Conservation (phyloP, 2,329 filamentous ascomycete species). For the Penicillium digitatum region DNA sequence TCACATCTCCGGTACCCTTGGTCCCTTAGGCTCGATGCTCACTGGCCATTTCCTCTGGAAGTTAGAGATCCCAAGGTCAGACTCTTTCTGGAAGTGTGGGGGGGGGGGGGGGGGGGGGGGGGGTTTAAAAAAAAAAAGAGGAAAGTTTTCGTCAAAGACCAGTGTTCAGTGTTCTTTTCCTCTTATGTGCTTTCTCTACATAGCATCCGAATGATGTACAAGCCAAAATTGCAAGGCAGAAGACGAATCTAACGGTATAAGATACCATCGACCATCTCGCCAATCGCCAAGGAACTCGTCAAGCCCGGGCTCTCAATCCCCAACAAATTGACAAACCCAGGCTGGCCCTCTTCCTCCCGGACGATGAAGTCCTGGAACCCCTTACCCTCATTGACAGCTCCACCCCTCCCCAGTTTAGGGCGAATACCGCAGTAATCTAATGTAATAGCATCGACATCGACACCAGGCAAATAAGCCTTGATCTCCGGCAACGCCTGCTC, state of each 20-base stretch:
- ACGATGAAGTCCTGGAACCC: constrained; percentile 85
- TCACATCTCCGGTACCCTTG: background rate
- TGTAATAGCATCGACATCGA: constrained; percentile 63
- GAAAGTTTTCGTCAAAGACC: background rate
- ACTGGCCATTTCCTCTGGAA: background rate
- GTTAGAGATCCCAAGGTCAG: background rate
- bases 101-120: too few species aligned
- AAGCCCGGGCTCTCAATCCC: constrained; percentile 92
- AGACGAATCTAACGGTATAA: constrained; percentile 41
- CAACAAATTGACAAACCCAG: constrained; percentile 82
- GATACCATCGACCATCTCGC: constrained; percentile 63
- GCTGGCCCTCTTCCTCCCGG: constrained; percentile 67
- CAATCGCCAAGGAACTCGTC: constrained; percentile 83
- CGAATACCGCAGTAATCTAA: constrained; percentile 90
- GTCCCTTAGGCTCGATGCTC: background rate
- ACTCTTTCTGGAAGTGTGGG: background rate
- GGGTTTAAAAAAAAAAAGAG: background rate
- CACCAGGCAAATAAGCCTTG: constrained; percentile 67
- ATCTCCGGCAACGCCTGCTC: constrained; percentile 70
- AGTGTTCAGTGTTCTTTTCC: background rate
- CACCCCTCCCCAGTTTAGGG: constrained; percentile 69
- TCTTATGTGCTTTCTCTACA: background rate
- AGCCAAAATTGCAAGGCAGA: background rate
- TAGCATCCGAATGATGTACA: background rate
- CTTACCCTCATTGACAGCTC: constrained; percentile 52